These are phyloP conservation scores for Calophaca sinica DNA, from an alignment of 306 rosid species.

Conservation along the genomic window DNA sequence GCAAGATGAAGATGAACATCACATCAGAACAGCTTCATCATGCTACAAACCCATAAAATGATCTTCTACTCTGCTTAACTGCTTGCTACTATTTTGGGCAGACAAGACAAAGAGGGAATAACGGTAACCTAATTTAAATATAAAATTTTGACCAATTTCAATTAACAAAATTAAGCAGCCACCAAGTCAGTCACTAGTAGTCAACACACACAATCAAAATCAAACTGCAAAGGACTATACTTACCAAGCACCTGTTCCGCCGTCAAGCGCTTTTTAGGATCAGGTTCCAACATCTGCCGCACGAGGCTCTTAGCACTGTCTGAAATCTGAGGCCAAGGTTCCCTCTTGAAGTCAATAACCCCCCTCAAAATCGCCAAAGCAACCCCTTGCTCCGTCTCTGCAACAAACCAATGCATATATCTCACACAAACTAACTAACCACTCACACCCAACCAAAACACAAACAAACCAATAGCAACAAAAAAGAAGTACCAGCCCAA, in stretches of 20 bases:
- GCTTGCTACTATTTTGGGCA: background rate
- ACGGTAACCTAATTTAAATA: too few species aligned
- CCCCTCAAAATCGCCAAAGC: constrained; percentile 97
- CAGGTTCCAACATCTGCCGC: constrained; percentile 88
- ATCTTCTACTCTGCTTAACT: background rate
- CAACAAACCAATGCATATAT: constrained; percentile 34
- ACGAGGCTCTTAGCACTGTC: constrained; percentile 97
- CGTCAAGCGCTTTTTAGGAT: constrained; percentile 87
- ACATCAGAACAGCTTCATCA: background rate
- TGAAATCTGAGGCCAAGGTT: constrained; percentile 99
- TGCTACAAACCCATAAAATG: background rate
- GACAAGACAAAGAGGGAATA: background rate
- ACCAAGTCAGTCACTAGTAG: constrained; percentile 7
- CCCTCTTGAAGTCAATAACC: constrained; percentile 95
- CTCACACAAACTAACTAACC: constrained; percentile 18
- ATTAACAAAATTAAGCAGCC: background rate
- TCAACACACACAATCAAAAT: constrained; percentile 35
- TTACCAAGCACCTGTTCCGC: constrained; percentile 98
- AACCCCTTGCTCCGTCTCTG: constrained; percentile 94
- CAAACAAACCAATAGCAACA: background rate
- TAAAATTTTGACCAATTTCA: background rate
- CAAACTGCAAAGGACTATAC: constrained; percentile 39
- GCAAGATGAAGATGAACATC: constrained; percentile 10
- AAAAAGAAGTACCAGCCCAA: constrained; percentile 75
- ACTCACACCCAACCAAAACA: constrained; percentile 4